These are phyloP conservation scores for Plasmodium knowlesi DNA, from an alignment of 169 alveolate genomes.

Conservation along the genomic window DNA sequence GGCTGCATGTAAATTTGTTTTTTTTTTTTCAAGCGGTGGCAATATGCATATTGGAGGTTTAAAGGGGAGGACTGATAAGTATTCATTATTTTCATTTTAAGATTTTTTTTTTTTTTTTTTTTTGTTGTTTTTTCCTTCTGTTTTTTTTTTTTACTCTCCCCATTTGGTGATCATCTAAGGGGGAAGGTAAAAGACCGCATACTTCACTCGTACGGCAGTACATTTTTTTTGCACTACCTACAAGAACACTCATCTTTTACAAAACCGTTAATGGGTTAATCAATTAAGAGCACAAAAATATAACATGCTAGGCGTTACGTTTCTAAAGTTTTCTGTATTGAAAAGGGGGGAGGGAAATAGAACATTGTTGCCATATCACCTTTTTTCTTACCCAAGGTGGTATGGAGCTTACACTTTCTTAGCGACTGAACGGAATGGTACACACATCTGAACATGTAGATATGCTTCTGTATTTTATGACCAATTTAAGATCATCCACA, in stretches of 20 bases:
- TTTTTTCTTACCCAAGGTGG: neutral
- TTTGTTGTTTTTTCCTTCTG: neutral
- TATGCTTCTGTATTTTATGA: neutral
- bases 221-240: neutral
- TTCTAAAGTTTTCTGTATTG: neutral
- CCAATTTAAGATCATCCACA: neutral
- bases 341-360: neutral
- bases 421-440: neutral
- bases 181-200: neutral
- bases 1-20: neutral
- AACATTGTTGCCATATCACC: neutral
- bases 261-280: neutral
- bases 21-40: neutral
- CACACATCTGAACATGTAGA: neutral
- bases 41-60: neutral
- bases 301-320: neutral
- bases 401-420: neutral
- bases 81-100: neutral
- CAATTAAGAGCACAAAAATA: neutral
- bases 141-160: neutral
- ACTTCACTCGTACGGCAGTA: neutral
- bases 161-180: neutral
- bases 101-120: neutral
- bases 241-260: neutral
- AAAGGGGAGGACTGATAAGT: neutral